Base-by-base conservation (phyloP, 2,329 filamentous ascomycete species). In the Plectosphaerella plurivora region DNA sequence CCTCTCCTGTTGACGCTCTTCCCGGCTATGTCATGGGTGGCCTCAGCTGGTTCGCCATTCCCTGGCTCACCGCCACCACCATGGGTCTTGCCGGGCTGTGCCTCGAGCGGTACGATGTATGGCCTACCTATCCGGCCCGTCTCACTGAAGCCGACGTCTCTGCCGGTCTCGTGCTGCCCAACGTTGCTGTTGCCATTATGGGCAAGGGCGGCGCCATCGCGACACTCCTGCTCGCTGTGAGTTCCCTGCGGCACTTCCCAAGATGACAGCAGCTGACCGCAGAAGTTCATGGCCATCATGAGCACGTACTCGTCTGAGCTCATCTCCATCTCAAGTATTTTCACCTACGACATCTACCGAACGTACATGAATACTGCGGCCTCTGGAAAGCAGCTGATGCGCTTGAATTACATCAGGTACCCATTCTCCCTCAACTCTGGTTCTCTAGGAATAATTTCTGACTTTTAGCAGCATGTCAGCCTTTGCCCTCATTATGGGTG, bases 11-110 rank as follows among this genome's bases (percentile, higher is more conserved):
- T 0, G 85, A 93, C 55, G 92, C 91, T 0, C 81, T 97, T 3
- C 91, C 91, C 0, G 91, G 91, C 16, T 96, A 96, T 64, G 86
- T 96, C 51, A 81, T 93, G 56, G 91, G 91, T 5, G 91, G 92
- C 20, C 78, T 96, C 1, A 86, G 83, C 48, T 96, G 91, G 91
- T 96, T 96, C 60, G 91, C 91, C 1, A 95, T 97, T 50, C 92
- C 92, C 0, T 96, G 89, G 88, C 77, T 96, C 10, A 88, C 85
- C 3, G 91, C 91, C 1, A 96, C 89, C 0, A 96, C 91, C 2
- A 89, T 96, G 84, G 91, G 91, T 33, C 79, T 96, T 7, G 81
- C 88, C 1, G 90, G 88, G 3, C 76, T 96, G 8, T 88, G 90
- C 0, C 78, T 96, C 2, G 91, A 96, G 67, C 83, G 76, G 57